These are phyloP conservation scores for Cenchrus purpureus DNA, from an alignment of 176 grass and related monocot genomes.

Conservation along the genomic window DNA sequence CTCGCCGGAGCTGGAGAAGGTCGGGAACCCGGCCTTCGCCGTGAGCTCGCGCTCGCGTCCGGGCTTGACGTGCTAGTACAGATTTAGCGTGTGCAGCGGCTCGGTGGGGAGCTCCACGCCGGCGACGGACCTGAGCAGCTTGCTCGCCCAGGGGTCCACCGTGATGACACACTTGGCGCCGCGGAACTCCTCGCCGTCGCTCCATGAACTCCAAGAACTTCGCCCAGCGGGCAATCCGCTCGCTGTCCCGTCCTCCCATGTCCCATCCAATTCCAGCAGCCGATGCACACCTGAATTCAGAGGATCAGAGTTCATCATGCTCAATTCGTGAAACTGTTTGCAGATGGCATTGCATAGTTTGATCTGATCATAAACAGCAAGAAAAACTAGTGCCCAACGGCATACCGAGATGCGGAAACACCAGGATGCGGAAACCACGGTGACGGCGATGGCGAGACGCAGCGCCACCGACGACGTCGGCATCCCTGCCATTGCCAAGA, in stretches of 20 bases:
- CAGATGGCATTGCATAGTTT: not conserved
- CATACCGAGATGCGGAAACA: conserved; percentile 27
- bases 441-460: not conserved
- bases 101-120: too few relatives aligned
- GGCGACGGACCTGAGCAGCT: too few relatives aligned
- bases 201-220: conserved; percentile 8
- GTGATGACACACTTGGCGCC: too few relatives aligned
- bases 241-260: not conserved
- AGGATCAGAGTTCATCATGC: not conserved
- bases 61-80: too few relatives aligned
- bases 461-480: not conserved
- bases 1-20: too few relatives aligned
- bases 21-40: too few relatives aligned
- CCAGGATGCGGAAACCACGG: not conserved
- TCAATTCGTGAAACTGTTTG: not conserved
- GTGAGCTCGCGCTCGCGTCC: too few relatives aligned
- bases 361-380: not conserved
- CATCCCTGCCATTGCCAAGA: not conserved
- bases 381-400: not conserved
- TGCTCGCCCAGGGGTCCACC: too few relatives aligned
- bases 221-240: not conserved
- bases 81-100: too few relatives aligned
- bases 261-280: not conserved
- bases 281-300: not conserved
- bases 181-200: not conserved